phyloP scores from a whole-genome alignment of 192 early-diverging fungal species.

The Lobosporangium transversale region DNA sequence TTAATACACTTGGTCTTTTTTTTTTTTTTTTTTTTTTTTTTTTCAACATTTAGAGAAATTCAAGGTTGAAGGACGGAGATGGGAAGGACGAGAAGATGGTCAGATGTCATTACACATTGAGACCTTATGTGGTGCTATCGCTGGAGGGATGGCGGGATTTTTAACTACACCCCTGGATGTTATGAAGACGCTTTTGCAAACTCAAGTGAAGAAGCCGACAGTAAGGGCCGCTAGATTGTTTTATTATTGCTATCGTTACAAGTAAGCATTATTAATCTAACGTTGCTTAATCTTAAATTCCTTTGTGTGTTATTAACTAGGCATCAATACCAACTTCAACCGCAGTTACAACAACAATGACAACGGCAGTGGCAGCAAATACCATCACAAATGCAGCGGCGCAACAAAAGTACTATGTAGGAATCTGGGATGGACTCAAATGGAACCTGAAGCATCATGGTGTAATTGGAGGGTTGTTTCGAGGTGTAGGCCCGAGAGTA shows the following conservation, averaged over 20 bases:
- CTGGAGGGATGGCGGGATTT: conserved; percentile 67
- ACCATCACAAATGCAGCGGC: not conserved
- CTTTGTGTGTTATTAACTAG: not conserved
- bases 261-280: no score
- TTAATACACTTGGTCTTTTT: not conserved
- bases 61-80: conserved; percentile 58
- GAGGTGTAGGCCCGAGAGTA: conserved; percentile 80
- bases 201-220: conserved; percentile 54
- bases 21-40: not conserved
- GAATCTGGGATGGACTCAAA: conserved; percentile 64
- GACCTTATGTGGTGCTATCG: conserved; percentile 59
- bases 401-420: conserved; percentile 59
- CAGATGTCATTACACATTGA: conserved; percentile 59
- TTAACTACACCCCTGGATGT: conserved; percentile 68
- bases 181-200: conserved; percentile 68
- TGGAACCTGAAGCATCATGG: conserved; percentile 68
- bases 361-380: not conserved
- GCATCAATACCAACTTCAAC: not conserved
- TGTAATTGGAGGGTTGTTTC: conserved; percentile 69
- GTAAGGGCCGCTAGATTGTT: no score
- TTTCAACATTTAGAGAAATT: conserved; percentile 58
- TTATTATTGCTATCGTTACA: no score
- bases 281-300: not conserved
- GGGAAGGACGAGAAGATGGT: conserved; percentile 47
- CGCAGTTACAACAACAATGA: not conserved